These are phyloP conservation scores for Tagetes erecta DNA, from an alignment of 129 eudicot genomes.

Conservation along the genomic window DNA sequence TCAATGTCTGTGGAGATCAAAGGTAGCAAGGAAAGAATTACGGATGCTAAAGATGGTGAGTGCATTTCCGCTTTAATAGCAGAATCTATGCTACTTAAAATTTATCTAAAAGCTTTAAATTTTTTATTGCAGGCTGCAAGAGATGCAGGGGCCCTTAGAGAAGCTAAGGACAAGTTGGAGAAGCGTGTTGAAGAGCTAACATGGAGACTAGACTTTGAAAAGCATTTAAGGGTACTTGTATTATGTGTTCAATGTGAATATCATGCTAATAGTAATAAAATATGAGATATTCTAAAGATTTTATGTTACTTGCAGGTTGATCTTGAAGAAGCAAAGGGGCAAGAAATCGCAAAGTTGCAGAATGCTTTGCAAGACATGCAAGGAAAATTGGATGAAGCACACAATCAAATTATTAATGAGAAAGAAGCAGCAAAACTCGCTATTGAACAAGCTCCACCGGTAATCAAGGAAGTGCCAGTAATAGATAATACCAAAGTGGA, in stretches of 20 bases:
- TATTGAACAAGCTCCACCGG: conserved; percentile 95
- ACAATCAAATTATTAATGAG: conserved; percentile 63
- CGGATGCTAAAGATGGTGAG: conserved; percentile 79
- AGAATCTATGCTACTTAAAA: not conserved
- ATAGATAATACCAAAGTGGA: conserved; percentile 71
- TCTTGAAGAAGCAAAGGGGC: conserved; percentile 95
- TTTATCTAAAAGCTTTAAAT: conserved; percentile 18
- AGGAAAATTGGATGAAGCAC: conserved; percentile 80
- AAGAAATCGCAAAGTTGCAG: conserved; percentile 77
- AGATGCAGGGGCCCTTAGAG: conserved; percentile 95
- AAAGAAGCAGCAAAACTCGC: conserved; percentile 95
- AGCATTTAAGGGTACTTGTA: conserved; percentile 67
- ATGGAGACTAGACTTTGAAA: conserved; percentile 94
- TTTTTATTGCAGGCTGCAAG: conserved; percentile 75
- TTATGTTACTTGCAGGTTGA: conserved; percentile 60
- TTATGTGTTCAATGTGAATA: conserved; percentile 9
- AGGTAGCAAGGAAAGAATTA: conserved; percentile 89
- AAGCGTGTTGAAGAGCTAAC: conserved; percentile 97
- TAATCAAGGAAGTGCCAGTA: conserved; percentile 81
- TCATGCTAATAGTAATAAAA: conserved; percentile 3
- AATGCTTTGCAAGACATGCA: conserved; percentile 73
- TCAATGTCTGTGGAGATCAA: conserved; percentile 95
- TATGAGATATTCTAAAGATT: not conserved
- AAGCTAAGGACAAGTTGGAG: conserved; percentile 99
- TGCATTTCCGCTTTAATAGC: not conserved